These are phyloP conservation scores for Pseudopithomyces chartarum DNA, from an alignment of 2,329 filamentous ascomycete species.

Conservation along the genomic window DNA sequence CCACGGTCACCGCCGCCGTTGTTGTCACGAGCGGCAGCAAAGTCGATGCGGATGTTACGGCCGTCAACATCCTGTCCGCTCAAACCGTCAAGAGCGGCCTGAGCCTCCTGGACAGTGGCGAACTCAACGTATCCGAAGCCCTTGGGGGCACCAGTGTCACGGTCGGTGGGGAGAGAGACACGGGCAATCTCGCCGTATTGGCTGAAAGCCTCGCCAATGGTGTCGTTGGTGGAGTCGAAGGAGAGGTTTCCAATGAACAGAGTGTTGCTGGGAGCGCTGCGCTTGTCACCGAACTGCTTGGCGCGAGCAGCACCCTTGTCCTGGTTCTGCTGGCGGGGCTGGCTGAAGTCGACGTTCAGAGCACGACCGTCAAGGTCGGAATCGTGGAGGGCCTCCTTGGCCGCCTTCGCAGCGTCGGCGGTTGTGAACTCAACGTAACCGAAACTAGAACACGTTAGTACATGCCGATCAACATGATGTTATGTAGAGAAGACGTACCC, in stretches of 20 bases:
- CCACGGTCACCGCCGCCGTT: conserved; percentile 61
- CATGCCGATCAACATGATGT: too few relatives aligned
- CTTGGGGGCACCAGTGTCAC: conserved; percentile 82
- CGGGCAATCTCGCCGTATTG: conserved; percentile 73
- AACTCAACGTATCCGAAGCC: conserved; percentile 93
- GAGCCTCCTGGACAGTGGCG: conserved; percentile 80
- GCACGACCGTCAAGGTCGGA: conserved; percentile 74
- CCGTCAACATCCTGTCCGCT: conserved; percentile 74
- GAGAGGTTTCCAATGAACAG: conserved; percentile 91
- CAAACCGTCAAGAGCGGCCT: conserved; percentile 70
- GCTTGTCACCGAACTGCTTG: conserved; percentile 75
- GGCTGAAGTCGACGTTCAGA: conserved; percentile 80
- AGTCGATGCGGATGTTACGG: conserved; percentile 83
- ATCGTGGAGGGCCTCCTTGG: conserved; percentile 75
- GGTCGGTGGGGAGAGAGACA: conserved; percentile 87
- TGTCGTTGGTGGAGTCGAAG: conserved; percentile 80
- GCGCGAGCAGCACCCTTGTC: conserved; percentile 61
- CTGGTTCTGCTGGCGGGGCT: conserved; percentile 57
- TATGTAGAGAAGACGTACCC: conserved; percentile 56
- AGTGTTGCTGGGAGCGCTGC: conserved; percentile 81
- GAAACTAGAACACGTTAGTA: conserved; percentile 59
- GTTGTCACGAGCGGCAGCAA: conserved; percentile 68
- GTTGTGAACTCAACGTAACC: conserved; percentile 88
- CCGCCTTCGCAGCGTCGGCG: conserved; percentile 70
- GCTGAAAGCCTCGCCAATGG: conserved; percentile 74